These are phyloP conservation scores for Glycine soja DNA, from an alignment of 306 rosid genomes.

Conservation along the genomic window DNA sequence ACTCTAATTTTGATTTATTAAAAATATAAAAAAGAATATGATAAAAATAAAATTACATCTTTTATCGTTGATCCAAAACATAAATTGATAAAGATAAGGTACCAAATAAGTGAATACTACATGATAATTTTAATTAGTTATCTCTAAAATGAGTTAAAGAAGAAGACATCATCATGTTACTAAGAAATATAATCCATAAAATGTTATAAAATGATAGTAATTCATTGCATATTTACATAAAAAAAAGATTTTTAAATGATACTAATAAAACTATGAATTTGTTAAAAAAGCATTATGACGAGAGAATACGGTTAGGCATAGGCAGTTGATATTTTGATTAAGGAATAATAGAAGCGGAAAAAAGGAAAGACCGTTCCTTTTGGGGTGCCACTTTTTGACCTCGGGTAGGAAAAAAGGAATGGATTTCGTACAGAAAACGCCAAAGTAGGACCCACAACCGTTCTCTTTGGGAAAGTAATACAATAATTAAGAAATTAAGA, in stretches of 20 bases:
- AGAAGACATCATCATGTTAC: not conserved
- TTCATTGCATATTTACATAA: not conserved
- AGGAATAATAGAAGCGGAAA: not conserved
- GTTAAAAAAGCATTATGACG: not conserved
- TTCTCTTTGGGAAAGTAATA: not conserved
- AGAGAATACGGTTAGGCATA: not conserved
- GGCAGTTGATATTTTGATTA: not conserved
- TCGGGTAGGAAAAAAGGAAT: not conserved
- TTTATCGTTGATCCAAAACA: not conserved
- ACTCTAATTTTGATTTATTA: not conserved
- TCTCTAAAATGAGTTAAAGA: not conserved
- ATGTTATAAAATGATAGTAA: not conserved
- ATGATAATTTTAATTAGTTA: not conserved
- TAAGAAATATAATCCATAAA: not conserved
- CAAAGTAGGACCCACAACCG: slow-evolving; percentile 57
- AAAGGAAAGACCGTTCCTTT: slow-evolving; percentile 36
- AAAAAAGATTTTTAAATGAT: no score
- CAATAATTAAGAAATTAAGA: not conserved
- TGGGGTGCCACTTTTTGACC: slow-evolving; percentile 52
- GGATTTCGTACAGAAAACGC: slow-evolving; percentile 62
- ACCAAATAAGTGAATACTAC: not conserved
- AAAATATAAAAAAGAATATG: not conserved
- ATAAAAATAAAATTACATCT: not conserved
- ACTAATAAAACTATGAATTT: not conserved
- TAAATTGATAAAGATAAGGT: not conserved